These are phyloP conservation scores for Echites panduratus DNA, from an alignment of 257 asterid genomes.

Conservation along the genomic window DNA sequence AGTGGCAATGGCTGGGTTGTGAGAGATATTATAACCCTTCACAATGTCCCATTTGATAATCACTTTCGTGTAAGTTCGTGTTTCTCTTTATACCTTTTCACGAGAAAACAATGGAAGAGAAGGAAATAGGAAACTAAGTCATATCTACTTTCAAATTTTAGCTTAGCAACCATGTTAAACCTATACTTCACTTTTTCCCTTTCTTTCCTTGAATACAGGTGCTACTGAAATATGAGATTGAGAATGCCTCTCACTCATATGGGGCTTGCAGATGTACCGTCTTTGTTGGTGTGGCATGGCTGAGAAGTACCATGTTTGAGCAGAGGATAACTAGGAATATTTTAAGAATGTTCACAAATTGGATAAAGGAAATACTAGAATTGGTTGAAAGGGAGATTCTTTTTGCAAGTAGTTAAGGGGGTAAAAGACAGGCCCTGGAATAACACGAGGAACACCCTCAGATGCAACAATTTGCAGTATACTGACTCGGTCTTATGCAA, in stretches of 20 bases:
- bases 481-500: no score
- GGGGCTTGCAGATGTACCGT: slow-evolving; percentile 55
- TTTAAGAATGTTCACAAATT: slow-evolving; percentile 39
- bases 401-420: slow-evolving; percentile 27
- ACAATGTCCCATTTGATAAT: slow-evolving; percentile 60
- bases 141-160: no score
- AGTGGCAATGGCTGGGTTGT: slow-evolving; percentile 52
- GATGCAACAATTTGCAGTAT: no score
- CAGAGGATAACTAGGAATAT: slow-evolving; percentile 59
- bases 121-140: background rate
- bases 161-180: no score
- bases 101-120: background rate
- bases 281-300: slow-evolving; percentile 68
- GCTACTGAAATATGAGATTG: slow-evolving; percentile 49
- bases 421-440: background rate
- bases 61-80: slow-evolving; percentile 57
- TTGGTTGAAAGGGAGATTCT: slow-evolving; percentile 51
- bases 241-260: slow-evolving; percentile 33
- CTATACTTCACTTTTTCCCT: no score
- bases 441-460: no score
- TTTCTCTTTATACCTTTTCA: background rate
- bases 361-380: slow-evolving; percentile 52
- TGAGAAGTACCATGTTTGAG: slow-evolving; percentile 55
- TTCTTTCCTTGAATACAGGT: slow-evolving; percentile 45
- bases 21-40: slow-evolving; percentile 62